Conservation (phyloP, 73 alveolate species). For the Symbiodinium pilosum region DNA sequence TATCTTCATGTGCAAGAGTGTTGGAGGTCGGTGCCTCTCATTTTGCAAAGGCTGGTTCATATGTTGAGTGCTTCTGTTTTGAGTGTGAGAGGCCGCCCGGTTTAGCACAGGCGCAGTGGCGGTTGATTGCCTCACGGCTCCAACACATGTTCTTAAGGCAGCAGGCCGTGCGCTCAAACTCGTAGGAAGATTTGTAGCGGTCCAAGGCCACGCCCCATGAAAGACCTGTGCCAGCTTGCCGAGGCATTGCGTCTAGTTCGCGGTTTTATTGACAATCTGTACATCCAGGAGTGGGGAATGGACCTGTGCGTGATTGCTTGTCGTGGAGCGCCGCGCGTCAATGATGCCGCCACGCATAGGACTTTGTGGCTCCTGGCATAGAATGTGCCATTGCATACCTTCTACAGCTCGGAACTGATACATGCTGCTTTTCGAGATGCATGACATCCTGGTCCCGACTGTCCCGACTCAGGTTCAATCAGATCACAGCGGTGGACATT, state of each 20-base stretch:
- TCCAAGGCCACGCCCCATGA: not conserved
- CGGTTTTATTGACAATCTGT: not conserved
- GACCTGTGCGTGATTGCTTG: no score
- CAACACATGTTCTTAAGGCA: not conserved
- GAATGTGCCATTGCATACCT: not conserved
- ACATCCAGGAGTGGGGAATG: not conserved
- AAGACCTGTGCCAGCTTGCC: not conserved
- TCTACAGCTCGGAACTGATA: not conserved
- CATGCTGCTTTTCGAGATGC: no score
- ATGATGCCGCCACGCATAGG: not conserved
- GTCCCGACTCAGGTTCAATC: slow-evolving; percentile 1
- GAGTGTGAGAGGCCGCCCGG: no score
- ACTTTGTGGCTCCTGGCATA: slow-evolving; percentile 25
- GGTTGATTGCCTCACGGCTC: not conserved
- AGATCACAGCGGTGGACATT: slow-evolving; percentile 12
- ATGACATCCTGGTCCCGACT: no score
- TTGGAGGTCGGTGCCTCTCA: not conserved
- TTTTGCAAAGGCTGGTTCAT: not conserved
- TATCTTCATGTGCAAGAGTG: no score
- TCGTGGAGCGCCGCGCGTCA: no score
- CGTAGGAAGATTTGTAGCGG: not conserved
- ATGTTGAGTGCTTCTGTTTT: not conserved
- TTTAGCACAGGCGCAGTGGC: not conserved
- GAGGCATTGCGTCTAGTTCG: not conserved
- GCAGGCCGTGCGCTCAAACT: not conserved